A percentile compares a stretch with the other conserved stretches of the same genome.
Conservation (phyloP, 2,329 filamentous ascomycete species). For the Aquanectria penicillioides region DNA sequence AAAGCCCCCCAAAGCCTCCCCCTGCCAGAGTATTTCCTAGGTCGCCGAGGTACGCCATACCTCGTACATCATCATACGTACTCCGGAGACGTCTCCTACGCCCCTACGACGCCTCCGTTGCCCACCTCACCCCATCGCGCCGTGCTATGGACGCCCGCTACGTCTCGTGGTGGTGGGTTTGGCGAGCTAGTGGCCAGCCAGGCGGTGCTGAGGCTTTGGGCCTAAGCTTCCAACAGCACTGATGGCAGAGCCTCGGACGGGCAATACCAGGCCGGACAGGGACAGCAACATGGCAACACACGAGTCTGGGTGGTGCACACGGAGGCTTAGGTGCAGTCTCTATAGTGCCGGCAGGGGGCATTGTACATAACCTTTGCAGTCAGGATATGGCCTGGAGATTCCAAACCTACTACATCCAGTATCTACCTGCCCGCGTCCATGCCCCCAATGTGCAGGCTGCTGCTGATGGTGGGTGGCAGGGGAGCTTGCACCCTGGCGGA, state of each 20-base stretch:
- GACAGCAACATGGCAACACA: neutral
- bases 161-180: conserved; percentile 36
- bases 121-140: conserved; percentile 18
- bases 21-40: neutral
- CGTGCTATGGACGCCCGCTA: conserved; percentile 18
- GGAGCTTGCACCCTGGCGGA: conserved; percentile 20
- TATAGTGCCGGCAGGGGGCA: conserved; percentile 2
- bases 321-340: neutral
- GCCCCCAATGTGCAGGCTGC: conserved; percentile 9
- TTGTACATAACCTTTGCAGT: conserved; percentile 8
- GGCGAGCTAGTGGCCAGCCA: conserved; percentile 16
- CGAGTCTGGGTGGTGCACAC: neutral
- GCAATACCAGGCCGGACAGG: no score
- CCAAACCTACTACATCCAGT: conserved; percentile 19
- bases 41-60: conserved; percentile 9
- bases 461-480: conserved; percentile 19
- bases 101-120: conserved; percentile 7
- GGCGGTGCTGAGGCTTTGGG: conserved; percentile 3
- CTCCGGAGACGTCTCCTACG: neutral
- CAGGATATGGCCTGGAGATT: conserved; percentile 11
- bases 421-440: neutral
- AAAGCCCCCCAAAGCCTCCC: neutral
- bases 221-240: neutral
- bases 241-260: no score
- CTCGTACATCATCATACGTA: neutral